Evolutionary conservation across 306 rosid species (phyloP), one percentile per base, ranked within the genome.

Genomic region (Vigna hirtella): DNA sequence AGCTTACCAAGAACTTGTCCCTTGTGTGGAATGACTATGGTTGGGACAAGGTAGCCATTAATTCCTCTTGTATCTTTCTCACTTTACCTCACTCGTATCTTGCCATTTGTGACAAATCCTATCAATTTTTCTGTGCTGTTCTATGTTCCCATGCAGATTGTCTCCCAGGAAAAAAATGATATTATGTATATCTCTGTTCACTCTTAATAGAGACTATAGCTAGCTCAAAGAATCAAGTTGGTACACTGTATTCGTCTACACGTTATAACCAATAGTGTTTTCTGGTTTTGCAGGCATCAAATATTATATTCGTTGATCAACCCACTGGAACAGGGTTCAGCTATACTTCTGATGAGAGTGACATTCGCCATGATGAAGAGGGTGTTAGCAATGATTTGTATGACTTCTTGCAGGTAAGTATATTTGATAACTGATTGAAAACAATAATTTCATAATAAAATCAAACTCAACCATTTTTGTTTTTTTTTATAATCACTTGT

Each of bases 301-400:
- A 93, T 82, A 93, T 95, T 77, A 74, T 92, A 20, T 95, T 48
- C 58, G 92, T 95, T 8, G 98, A 95, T 81, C 98, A 95, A 78
- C 99, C 99, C 2, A 77, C 78, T 4, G 98, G 98, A n/a, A 93
- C 99, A 13, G 99, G 99, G 45, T 95, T 93, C 88, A 95, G 99
- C 83, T 93, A 93, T 30, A 78, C 91, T 32, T 82, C 96, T 7
- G 90, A 93, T 22, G 79, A 82, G 2, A 63, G 40, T 45, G 99
- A 93, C 81, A 85, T 90, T 74, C 99, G 88, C 55, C 97, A 89
- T 15, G 85, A 88, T 14, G 99, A 95, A 90, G 81, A 72, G 17
- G 97, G 94, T 4, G 89, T 95, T 15, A 93, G 99, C 88, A 85
- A 90, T 84, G 97, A 93, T 77, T 74, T 95, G 79, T 93, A 87